phyloP scores from a whole-genome alignment of 208 protist genomes.

The Angomonas ambiguus region DNA sequence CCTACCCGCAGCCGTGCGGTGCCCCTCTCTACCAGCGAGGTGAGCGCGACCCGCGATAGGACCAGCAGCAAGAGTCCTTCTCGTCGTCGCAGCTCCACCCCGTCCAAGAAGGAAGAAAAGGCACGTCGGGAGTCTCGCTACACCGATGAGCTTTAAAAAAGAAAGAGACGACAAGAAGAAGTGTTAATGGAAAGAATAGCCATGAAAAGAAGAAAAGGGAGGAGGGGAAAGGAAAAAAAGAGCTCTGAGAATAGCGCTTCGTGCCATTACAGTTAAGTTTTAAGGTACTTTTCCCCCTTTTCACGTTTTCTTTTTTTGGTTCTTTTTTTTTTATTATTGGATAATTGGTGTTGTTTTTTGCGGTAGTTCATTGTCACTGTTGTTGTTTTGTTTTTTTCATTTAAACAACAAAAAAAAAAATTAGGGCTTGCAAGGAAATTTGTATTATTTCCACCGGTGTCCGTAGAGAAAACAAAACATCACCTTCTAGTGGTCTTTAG shows the following conservation, averaged over 20 bases:
- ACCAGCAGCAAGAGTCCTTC: background rate
- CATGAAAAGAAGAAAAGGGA: background rate
- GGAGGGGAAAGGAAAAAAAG: background rate
- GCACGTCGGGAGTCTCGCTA: background rate
- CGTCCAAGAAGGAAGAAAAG: background rate
- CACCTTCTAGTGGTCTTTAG: too few species aligned
- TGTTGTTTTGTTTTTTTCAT: constrained; percentile 12
- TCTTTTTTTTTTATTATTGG: constrained; percentile 6
- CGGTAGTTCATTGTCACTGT: background rate
- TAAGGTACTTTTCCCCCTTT: background rate
- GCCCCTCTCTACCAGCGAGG: background rate
- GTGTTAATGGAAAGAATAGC: background rate
- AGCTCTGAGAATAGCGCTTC: background rate
- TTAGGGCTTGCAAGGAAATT: too few species aligned
- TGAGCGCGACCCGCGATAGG: background rate
- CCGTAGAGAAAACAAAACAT: too few species aligned
- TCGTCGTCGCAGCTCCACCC: background rate
- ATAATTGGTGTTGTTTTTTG: constrained; percentile 1
- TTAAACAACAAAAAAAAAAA: constrained; percentile 4
- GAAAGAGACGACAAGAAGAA: background rate
- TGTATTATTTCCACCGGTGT: too few species aligned
- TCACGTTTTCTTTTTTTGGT: background rate
- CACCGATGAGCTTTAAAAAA: background rate
- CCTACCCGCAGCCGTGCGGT: background rate
- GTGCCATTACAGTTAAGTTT: too few species aligned